Conservation (phyloP, 441 rosid genomes). For the Erysimum cheiri region DNA sequence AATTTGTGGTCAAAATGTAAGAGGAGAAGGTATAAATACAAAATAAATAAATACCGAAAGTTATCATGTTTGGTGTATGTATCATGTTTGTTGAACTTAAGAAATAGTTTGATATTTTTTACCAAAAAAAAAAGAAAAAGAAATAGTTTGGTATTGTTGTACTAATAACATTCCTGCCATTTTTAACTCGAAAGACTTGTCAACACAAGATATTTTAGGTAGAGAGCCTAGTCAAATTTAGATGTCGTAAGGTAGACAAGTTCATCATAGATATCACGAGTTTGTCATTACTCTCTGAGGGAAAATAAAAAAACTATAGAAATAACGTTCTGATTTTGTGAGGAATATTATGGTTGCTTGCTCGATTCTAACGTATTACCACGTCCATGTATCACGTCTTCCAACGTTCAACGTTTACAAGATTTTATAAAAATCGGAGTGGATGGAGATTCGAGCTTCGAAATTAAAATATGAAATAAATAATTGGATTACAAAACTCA, state of each 20-base stretch:
- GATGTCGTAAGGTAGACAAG: constrained; percentile 5
- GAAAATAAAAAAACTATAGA: background rate
- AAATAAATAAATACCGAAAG: too few relatives aligned
- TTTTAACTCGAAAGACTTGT: too few relatives aligned
- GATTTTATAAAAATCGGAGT: constrained; percentile 6
- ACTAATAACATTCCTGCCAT: background rate
- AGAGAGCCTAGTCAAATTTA: constrained; percentile 3
- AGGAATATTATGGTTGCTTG: constrained; percentile 1
- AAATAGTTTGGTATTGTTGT: background rate
- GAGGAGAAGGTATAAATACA: background rate
- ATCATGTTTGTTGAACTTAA: too few relatives aligned
- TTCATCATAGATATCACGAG: constrained; percentile 1
- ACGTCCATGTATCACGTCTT: constrained; percentile 41
- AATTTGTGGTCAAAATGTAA: too few relatives aligned
- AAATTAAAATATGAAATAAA: background rate
- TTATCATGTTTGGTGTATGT: too few relatives aligned
- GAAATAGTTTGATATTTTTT: too few relatives aligned
- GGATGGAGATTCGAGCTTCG: constrained; percentile 36
- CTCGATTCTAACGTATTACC: constrained; percentile 25
- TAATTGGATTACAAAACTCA: constrained; percentile 30
- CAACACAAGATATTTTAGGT: background rate
- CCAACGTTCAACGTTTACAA: constrained; percentile 25
- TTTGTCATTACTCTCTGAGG: constrained; percentile 2
- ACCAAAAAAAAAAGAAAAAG: too few relatives aligned
- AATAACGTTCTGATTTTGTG: background rate